A percentile compares a stretch with the other conserved stretches of the same genome.
These are phyloP conservation scores for Pseudopithomyces maydicus DNA, from an alignment of 2,329 filamentous ascomycete species.

Conservation along the genomic window DNA sequence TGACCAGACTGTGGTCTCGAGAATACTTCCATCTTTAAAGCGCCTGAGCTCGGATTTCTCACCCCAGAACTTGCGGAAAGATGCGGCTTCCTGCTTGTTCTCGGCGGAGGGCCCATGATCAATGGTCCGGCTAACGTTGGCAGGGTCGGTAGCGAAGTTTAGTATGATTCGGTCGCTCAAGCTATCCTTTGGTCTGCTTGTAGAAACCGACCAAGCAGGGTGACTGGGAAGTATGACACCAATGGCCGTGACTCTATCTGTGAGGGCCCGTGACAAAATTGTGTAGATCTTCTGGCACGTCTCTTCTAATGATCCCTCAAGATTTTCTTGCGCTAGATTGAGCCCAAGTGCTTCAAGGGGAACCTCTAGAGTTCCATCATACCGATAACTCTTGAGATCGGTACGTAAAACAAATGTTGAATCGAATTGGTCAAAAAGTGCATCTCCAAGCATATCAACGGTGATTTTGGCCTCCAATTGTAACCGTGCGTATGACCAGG, in stretches of 20 bases:
- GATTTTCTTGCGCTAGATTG: constrained; percentile 26
- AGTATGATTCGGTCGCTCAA: constrained; percentile 58
- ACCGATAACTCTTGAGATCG: constrained; percentile 57
- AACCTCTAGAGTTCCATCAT: constrained; percentile 58
- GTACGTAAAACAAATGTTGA: constrained; percentile 75
- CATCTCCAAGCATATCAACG: constrained; percentile 74
- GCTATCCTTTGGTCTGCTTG: constrained; percentile 25
- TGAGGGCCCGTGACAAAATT: constrained; percentile 72
- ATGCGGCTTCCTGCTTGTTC: constrained; percentile 78
- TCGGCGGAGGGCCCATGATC: constrained; percentile 89
- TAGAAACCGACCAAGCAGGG: constrained; percentile 44
- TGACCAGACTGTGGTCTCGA: constrained; percentile 88
- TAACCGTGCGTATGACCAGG: constrained; percentile 78
- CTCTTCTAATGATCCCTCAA: constrained; percentile 31
- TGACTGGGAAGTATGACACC: constrained; percentile 37
- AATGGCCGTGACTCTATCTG: constrained; percentile 73
- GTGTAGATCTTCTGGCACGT: constrained; percentile 65
- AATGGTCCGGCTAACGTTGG: constrained; percentile 74
- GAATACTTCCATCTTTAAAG: constrained; percentile 93
- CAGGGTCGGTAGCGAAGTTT: constrained; percentile 73
- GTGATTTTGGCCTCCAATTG: constrained; percentile 76
- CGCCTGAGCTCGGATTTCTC: constrained; percentile 89
- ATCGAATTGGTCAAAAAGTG: constrained; percentile 78
- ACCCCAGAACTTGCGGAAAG: constrained; percentile 92
- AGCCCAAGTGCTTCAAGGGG: constrained; percentile 39